Conservation (phyloP, 345 rosid species). For the Abelmoschus esculentus region DNA sequence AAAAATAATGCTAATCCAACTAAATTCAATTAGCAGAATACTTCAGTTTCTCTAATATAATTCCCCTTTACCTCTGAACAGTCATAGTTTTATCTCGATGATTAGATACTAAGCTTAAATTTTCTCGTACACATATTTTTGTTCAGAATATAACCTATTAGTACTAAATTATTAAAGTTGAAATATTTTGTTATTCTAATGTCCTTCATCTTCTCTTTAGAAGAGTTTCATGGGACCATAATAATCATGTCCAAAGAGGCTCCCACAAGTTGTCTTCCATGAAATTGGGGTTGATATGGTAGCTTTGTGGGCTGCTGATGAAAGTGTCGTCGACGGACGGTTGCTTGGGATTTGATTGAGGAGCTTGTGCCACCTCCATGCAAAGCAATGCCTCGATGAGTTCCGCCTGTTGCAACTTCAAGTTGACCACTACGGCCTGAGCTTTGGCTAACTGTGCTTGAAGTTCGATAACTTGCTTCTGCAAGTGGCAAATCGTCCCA, state of each 20-base stretch:
- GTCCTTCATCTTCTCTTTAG: too few species aligned
- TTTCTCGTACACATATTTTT: not conserved
- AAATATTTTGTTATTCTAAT: too few species aligned
- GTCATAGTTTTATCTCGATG: too few species aligned
- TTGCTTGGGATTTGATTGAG: slow-evolving; percentile 23
- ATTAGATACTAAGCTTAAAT: not conserved
- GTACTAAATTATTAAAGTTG: too few species aligned
- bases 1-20: too few species aligned
- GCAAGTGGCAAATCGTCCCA: slow-evolving; percentile 79
- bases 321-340: slow-evolving; percentile 9
- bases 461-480: slow-evolving; percentile 70
- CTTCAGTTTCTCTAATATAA: too few species aligned
- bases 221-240: slow-evolving; percentile 10
- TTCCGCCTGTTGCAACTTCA: slow-evolving; percentile 65
- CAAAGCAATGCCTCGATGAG: slow-evolving; percentile 43
- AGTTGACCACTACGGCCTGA: slow-evolving; percentile 58
- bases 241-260: slow-evolving; percentile 57
- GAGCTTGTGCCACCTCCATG: slow-evolving; percentile 47
- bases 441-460: slow-evolving; percentile 81
- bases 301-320: slow-evolving; percentile 28
- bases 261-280: slow-evolving; percentile 44
- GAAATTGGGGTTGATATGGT: slow-evolving; percentile 31
- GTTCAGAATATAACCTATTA: not conserved
- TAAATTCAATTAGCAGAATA: too few species aligned
- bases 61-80: too few species aligned